A percentile compares a stretch with the other conserved stretches of the same genome.
Conservation (phyloP, 306 rosid species). For the Abrus pulchellus region DNA sequence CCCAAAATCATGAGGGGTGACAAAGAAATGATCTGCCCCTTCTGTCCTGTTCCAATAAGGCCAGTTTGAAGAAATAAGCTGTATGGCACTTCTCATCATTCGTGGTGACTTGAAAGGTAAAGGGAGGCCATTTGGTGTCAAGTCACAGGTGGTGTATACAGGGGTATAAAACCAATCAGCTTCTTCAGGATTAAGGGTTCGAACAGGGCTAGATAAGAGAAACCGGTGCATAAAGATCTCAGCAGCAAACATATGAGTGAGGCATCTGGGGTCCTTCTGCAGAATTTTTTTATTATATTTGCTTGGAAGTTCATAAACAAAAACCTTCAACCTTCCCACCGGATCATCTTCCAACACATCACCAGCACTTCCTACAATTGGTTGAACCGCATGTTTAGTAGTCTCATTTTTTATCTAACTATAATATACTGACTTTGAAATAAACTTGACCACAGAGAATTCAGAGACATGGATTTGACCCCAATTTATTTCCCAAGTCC, state of each 20-base stretch:
- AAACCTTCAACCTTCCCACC: conserved; percentile 97
- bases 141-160: conserved; percentile 94
- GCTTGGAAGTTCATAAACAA: conserved; percentile 98
- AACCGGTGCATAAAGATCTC: conserved; percentile 98
- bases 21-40: conserved; percentile 98
- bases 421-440: not conserved
- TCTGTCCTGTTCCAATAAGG: conserved; percentile 96
- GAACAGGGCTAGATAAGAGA: conserved; percentile 91
- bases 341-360: conserved; percentile 99
- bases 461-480: not conserved
- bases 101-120: conserved; percentile 96
- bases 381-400: conserved; percentile 44
- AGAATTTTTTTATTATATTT: conserved; percentile 96
- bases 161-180: conserved; percentile 99
- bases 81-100: conserved; percentile 99
- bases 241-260: conserved; percentile 98
- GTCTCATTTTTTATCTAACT: conserved; percentile 9
- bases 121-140: conserved; percentile 98
- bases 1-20: conserved; percentile 96
- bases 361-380: conserved; percentile 90
- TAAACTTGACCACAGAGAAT: conserved; percentile 13
- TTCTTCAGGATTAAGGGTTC: conserved; percentile 97
- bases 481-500: conserved; percentile 7
- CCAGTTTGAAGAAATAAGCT: conserved; percentile 97
- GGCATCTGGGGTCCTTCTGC: conserved; percentile 97